Conservation (phyloP, 2,329 filamentous ascomycete genomes). For the Apiospora sp. region DNA sequence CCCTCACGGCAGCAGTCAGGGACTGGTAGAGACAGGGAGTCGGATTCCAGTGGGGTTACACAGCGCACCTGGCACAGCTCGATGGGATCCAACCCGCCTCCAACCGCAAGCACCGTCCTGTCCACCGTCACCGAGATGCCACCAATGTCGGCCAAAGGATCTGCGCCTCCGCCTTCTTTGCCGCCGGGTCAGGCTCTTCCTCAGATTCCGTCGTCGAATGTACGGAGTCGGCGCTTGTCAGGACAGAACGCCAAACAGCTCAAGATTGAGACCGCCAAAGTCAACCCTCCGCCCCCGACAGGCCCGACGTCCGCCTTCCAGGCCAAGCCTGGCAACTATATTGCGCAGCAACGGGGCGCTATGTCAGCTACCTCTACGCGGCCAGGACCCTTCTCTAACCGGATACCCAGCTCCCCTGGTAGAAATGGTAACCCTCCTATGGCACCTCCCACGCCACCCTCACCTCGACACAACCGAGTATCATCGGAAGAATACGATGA, state of each 20-base stretch:
- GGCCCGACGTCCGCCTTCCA: conserved; percentile 37
- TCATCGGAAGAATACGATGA: conserved; percentile 44
- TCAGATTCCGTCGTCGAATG: conserved; percentile 56
- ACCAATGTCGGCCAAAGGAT: conserved; percentile 28
- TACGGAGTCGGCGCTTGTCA: conserved; percentile 80
- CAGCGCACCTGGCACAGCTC: conserved; percentile 84
- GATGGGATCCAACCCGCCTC: conserved; percentile 74
- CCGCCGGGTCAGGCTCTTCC: conserved; percentile 59
- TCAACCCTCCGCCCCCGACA: conserved; percentile 36
- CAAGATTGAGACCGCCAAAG: conserved; percentile 79
- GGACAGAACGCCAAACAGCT: conserved; percentile 82
- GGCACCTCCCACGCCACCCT: conserved; percentile 35
- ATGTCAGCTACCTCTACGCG: conserved; percentile 47
- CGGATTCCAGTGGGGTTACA: conserved; percentile 82
- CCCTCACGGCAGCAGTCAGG: conserved; percentile 67
- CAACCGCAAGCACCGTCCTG: conserved; percentile 71
- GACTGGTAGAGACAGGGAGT: conserved; percentile 73
- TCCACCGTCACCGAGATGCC: conserved; percentile 75
- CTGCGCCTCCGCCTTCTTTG: conserved; percentile 48
- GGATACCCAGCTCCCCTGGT: conserved; percentile 45
- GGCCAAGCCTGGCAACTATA: conserved; percentile 46
- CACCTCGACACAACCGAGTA: conserved; percentile 40
- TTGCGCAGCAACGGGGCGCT: conserved; percentile 52
- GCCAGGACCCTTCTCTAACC: conserved; percentile 43
- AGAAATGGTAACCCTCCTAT: conserved; percentile 35